phyloP scores from a whole-genome alignment of 2,329 filamentous ascomycete genomes.

The Cytospora leucostoma region DNA sequence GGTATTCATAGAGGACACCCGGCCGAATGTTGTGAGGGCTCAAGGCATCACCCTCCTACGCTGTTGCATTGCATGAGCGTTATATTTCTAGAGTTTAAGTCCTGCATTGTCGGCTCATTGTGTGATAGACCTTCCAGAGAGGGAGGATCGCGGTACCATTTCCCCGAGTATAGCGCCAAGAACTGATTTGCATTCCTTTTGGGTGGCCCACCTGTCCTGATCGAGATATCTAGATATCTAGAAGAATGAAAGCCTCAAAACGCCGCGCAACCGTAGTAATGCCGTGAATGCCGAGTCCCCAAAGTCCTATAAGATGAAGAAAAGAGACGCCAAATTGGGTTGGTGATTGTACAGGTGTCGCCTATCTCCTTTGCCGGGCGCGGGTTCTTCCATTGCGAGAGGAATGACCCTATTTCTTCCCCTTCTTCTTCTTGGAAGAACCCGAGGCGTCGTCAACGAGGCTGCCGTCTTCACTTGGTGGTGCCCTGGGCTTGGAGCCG shows the following conservation, averaged over 20 bases:
- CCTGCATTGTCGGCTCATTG: conserved; percentile 6
- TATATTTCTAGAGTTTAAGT: neutral
- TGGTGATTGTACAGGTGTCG: conserved; percentile 20
- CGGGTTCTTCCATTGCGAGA: conserved; percentile 13
- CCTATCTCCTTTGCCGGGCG: conserved; percentile 8
- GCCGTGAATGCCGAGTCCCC: conserved; percentile 22
- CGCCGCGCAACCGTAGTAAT: conserved; percentile 27
- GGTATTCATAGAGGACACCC: conserved; percentile 32
- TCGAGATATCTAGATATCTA: conserved; percentile 10
- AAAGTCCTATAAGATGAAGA: neutral
- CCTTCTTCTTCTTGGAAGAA: conserved; percentile 62
- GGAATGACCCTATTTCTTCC: conserved; percentile 54
- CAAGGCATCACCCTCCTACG: neutral
- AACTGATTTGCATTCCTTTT: neutral
- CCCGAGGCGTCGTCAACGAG: conserved; percentile 66
- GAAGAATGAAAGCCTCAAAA: conserved; percentile 17
- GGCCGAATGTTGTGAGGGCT: neutral
- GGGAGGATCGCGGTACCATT: conserved; percentile 17
- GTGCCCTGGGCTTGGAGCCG: conserved; percentile 44
- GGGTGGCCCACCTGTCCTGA: conserved; percentile 2
- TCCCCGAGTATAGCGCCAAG: neutral
- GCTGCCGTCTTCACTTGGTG: conserved; percentile 70
- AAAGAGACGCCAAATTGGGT: conserved; percentile 6
- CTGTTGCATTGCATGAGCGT: neutral
- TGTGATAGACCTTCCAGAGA: conserved; percentile 12